phyloP scores from a whole-genome alignment of 441 rosid species.

The Erodium moschatum region DNA sequence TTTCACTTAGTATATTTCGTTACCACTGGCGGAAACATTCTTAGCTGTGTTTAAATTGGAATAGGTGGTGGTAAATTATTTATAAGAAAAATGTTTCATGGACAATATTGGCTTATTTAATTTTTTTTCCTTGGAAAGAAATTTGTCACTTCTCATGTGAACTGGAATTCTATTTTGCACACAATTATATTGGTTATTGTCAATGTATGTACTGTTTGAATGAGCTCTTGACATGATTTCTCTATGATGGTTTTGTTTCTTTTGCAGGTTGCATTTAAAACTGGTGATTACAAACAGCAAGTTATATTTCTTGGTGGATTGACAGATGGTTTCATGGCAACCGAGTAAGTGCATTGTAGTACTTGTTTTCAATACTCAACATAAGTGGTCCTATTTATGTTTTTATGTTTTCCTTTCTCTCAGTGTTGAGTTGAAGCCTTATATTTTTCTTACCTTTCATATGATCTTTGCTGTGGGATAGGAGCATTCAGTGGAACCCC shows the following conservation, averaged over 20 bases:
- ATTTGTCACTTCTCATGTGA: too few species aligned
- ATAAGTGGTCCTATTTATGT: background rate
- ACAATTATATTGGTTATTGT: too few species aligned
- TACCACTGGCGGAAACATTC: too few species aligned
- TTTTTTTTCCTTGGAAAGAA: too few species aligned
- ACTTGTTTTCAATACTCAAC: background rate
- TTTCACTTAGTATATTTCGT: too few species aligned
- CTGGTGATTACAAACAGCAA: constrained; percentile 82
- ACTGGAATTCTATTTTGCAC: too few species aligned
- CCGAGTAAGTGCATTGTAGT: constrained; percentile 53
- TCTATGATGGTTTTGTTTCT: background rate
- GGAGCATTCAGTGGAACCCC: too few species aligned
- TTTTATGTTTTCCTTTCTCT: background rate
- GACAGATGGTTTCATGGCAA: constrained; percentile 81
- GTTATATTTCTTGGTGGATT: constrained; percentile 79
- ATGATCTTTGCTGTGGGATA: too few species aligned
- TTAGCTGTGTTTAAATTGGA: too few species aligned
- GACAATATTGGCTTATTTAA: too few species aligned
- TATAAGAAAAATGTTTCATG: too few species aligned
- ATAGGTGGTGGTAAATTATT: too few species aligned
- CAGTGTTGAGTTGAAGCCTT: background rate
- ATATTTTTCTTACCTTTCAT: background rate
- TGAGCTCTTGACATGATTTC: background rate
- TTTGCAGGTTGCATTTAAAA: constrained; percentile 81
- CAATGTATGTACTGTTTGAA: background rate